Evolutionary conservation across 140 eudicot species (phyloP), one percentile per base, ranked within the genome.

Genomic region (Cichorium intybus): DNA sequence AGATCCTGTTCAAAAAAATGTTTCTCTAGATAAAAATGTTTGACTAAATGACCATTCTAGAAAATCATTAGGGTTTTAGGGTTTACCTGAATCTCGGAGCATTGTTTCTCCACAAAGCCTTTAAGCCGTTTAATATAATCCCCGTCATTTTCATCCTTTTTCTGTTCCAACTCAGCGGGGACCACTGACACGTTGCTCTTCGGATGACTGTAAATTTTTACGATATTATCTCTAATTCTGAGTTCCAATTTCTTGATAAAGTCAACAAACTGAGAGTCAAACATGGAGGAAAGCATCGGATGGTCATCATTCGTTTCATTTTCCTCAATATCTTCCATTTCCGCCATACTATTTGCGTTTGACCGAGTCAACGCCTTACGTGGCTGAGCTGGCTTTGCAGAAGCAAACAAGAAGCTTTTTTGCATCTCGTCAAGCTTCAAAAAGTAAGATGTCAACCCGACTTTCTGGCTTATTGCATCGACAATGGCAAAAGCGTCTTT

Each of bases 11-110:
- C 11, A 31, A 0, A 57, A 4, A 20, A 20, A 46, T 26, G 4
- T 27, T 27, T 27, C 4, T 6, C 31, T 6, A n/a, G n/a, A n/a
- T n/a, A n/a, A n/a, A n/a, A n/a, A n/a, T n/a, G n/a, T n/a, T n/a
- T n/a, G n/a, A n/a, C n/a, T n/a, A n/a, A n/a, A n/a, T n/a, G n/a
- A n/a, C n/a, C n/a, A n/a, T n/a, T n/a, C n/a, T n/a, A n/a, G n/a
- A n/a, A n/a, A n/a, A n/a, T n/a, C n/a, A n/a, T n/a, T n/a, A n/a
- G n/a, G n/a, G n/a, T 27, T 27, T 6, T 39, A 39, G 46, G 48
- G 47, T 51, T 37, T 83, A 88, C 99, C 97, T 92, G 99, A 60
- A 93, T 85, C 81, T 93, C 99, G 34, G 73, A 76, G 81, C 96
- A 84, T 48, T 92, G 99, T 64, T 88, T 88, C 77, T 86, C 88